Evolutionary conservation across 2,329 filamentous ascomycete species (phyloP).

Genomic region (Colletotrichum plurivorum): DNA sequence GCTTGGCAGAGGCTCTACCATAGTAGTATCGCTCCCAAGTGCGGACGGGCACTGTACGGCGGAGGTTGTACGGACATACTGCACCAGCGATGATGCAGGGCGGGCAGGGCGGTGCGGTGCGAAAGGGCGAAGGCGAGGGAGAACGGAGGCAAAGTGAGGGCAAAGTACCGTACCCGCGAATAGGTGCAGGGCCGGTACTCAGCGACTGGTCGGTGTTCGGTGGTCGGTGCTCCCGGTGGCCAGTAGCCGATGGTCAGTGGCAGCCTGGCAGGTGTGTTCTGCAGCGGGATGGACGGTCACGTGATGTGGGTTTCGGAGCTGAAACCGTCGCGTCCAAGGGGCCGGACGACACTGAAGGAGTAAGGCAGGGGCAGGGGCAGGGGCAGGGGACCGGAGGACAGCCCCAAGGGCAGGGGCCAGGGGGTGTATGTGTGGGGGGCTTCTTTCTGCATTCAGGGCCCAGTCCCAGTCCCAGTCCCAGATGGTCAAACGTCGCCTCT

Average conservation of each 20-base stretch:
- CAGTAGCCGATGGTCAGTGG: neutral
- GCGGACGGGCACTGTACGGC: conserved; percentile 26
- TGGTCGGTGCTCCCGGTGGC: conserved; percentile 1
- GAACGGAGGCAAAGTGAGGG: too few species aligned
- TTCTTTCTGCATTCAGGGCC: neutral
- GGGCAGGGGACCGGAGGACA: too few species aligned
- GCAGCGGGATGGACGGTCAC: conserved; percentile 17
- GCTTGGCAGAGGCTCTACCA: conserved; percentile 35
- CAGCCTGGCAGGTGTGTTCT: neutral
- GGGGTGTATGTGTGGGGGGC: neutral
- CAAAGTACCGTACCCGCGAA: too few species aligned
- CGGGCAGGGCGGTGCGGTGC: conserved; percentile 8
- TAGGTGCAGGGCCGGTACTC: too few species aligned
- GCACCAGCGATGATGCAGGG: neutral
- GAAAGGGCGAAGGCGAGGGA: too few species aligned
- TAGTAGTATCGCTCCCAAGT: conserved; percentile 13
- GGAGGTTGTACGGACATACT: conserved; percentile 28
- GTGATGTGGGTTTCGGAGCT: conserved; percentile 39
- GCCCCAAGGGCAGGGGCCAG: neutral
- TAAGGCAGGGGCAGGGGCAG: neutral
- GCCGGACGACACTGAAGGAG: conserved; percentile 28
- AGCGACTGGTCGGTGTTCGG: neutral
- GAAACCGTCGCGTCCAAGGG: conserved; percentile 37
- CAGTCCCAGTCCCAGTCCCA: conserved; percentile 29
- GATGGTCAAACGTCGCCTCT: conserved; percentile 35